Conservation (phyloP, 768 basidiomycete species). For the Serendipita sp. region DNA sequence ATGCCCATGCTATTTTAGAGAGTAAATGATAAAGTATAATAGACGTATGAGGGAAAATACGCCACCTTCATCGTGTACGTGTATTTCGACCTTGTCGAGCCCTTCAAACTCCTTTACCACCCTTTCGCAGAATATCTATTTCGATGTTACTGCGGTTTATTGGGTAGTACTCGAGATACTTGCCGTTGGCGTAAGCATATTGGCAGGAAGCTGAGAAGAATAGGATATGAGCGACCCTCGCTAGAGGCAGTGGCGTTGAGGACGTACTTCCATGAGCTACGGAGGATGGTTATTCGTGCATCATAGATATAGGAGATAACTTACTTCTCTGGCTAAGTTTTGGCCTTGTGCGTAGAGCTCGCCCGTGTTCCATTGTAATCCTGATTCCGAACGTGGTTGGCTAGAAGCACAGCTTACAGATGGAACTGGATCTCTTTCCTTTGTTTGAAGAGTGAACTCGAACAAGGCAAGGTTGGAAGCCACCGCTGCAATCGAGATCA, state of each 20-base stretch:
- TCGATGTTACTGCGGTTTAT: neutral
- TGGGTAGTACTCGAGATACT: slow-evolving; percentile 10
- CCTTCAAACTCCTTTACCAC: slow-evolving; percentile 49
- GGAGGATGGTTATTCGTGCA: neutral
- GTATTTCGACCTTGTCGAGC: slow-evolving; percentile 48
- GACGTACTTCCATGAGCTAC: slow-evolving; percentile 47
- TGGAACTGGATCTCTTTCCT: slow-evolving; percentile 35
- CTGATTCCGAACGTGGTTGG: slow-evolving; percentile 26
- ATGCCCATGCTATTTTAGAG: slow-evolving; percentile 49
- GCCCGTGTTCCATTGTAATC: slow-evolving; percentile 43
- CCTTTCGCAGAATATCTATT: slow-evolving; percentile 52
- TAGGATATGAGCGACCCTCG: neutral
- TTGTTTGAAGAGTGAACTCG: slow-evolving; percentile 66
- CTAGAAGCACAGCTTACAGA: slow-evolving; percentile 30
- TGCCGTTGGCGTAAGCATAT: slow-evolving; percentile 73
- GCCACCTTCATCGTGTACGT: slow-evolving; percentile 57
- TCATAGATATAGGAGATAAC: neutral
- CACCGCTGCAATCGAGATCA: slow-evolving; percentile 34
- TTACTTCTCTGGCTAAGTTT: slow-evolving; percentile 62
- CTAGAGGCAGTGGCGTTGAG: neutral
- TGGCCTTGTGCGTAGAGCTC: slow-evolving; percentile 59
- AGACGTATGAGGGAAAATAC: slow-evolving; percentile 6
- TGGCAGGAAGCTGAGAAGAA: slow-evolving; percentile 41
- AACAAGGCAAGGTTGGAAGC: slow-evolving; percentile 61
- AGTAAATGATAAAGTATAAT: neutral